Percentiles rank a stretch among this genome's conserved stretches.
phyloP scores from a whole-genome alignment of 164 flowering plant species.

The Chloranthus sessilifolius region DNA sequence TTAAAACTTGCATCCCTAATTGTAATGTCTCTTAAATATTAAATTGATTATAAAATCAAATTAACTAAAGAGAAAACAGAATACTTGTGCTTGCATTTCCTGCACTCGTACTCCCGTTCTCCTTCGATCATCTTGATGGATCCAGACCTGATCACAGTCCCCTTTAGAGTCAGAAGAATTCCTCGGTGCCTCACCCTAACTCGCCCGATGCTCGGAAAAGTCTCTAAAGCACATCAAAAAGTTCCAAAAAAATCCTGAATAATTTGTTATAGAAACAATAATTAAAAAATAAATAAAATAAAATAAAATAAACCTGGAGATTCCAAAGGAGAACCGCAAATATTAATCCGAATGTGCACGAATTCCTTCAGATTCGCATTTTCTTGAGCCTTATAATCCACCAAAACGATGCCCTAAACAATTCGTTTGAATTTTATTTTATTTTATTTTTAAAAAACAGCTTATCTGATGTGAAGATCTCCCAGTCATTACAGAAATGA shows the following conservation, averaged over 20 bases:
- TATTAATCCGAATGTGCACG: conserved; percentile 67
- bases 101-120: conserved; percentile 68
- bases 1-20: too few species aligned
- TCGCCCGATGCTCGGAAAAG: conserved; percentile 83
- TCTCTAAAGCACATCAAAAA: conserved; percentile 37
- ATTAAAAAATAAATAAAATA: background rate
- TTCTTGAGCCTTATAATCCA: conserved; percentile 20
- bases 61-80: background rate
- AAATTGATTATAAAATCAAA: too few species aligned
- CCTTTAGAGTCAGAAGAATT: conserved; percentile 80
- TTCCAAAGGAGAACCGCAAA: conserved; percentile 62
- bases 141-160: conserved; percentile 90
- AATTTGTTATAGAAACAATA: background rate
- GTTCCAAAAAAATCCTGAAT: background rate
- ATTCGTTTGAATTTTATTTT: background rate
- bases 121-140: conserved; percentile 91
- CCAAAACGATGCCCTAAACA: conserved; percentile 20
- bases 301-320: conserved; percentile 47
- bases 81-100: conserved; percentile 71
- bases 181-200: conserved; percentile 89
- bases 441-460: background rate
- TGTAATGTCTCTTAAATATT: too few species aligned
- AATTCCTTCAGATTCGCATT: conserved; percentile 40
- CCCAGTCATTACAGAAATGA: background rate
- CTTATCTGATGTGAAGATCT: background rate